Base-by-base conservation (phyloP, 2,329 filamentous ascomycete genomes). In the Ophiostoma quercus region DNA sequence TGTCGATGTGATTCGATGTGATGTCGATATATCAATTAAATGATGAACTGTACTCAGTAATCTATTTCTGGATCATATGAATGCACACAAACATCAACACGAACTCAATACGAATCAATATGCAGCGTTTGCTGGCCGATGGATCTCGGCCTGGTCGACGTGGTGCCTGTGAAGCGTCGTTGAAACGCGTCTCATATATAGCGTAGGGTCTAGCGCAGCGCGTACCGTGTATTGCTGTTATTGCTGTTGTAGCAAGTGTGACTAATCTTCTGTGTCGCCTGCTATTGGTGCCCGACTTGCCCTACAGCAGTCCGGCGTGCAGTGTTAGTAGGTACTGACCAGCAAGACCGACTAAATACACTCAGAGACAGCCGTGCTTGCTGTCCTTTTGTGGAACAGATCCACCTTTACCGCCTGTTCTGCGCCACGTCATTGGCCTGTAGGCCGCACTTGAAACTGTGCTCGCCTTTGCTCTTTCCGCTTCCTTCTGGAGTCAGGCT, bases 121-220 rank as follows among this genome's bases (percentile, higher is more conserved):
- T 47, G 16, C 16, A 47, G 43, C 19, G 51, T 57, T 62, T 34
- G 29, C 12, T 34, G 25, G 57, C 25, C 29, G 14, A 62, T 62
- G 29, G 25, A 62, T 62, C 25, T 32, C 57, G 57, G 14, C 51
- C 22, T 57, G 16, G 51, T 29, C 51, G 62, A 25, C 62, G 25
- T 57, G 32, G 22, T 37, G 63, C 29, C 68, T 63, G 39, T 67
- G 68, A 60, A 66, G 62, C 68, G 63, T 14, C 5, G 51, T 62
- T 67, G 68, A 67, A 67, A 69, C 68, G 68, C 68, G 68, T 69
- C 68, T 66, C 57, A 63, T 4, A 25, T 62, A 34, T 34, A 63
- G 22, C 22, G 25, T 11, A 57, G 9, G 25, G 1, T 29, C n/a
- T 29, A 54, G n/a, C 14, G 57, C 34, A 34, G 29, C 57, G 25